These are phyloP conservation scores for Myxozyma melibiosi DNA, from an alignment of 805 yeast genomes.

Conservation along the genomic window DNA sequence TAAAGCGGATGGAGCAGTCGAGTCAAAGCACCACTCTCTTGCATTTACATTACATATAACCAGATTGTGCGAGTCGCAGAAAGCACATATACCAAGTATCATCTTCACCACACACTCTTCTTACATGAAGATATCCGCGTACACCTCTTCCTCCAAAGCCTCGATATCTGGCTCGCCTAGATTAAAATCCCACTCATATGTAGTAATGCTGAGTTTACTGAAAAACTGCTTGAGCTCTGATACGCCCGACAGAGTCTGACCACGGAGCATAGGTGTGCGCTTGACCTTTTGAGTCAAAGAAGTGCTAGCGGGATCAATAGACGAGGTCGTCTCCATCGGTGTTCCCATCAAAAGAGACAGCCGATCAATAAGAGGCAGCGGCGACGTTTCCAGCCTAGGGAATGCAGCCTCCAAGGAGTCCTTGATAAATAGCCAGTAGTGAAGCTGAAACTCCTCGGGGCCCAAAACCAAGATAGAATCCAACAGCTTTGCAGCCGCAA, in stretches of 20 bases:
- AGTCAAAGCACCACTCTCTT: not conserved
- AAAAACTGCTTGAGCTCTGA: conserved; percentile 63
- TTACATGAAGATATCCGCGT: conserved; percentile 25
- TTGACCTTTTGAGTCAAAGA: conserved; percentile 11
- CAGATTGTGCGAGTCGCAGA: too few species aligned
- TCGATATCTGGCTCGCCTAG: conserved; percentile 20
- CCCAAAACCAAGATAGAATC: conserved; percentile 71
- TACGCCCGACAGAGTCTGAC: conserved; percentile 45
- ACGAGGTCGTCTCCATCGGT: conserved; percentile 34
- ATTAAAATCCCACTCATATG: conserved; percentile 25
- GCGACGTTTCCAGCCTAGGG: conserved; percentile 43
- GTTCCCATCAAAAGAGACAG: conserved; percentile 40
- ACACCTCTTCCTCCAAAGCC: conserved; percentile 26
- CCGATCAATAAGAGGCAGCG: conserved; percentile 48
- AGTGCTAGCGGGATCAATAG: conserved; percentile 13
- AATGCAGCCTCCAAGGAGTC: conserved; percentile 64
- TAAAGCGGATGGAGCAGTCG: not conserved
- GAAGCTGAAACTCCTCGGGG: conserved; percentile 72
- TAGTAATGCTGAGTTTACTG: conserved; percentile 57
- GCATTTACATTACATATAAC: too few species aligned
- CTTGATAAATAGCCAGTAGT: conserved; percentile 84
- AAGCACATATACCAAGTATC: not conserved
- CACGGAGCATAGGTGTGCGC: conserved; percentile 49
- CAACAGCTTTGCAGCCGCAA: conserved; percentile 73
- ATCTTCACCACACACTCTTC: not conserved